Base-by-base conservation (phyloP, 768 basidiomycete species). In the Xerocomus spinulosus region DNA sequence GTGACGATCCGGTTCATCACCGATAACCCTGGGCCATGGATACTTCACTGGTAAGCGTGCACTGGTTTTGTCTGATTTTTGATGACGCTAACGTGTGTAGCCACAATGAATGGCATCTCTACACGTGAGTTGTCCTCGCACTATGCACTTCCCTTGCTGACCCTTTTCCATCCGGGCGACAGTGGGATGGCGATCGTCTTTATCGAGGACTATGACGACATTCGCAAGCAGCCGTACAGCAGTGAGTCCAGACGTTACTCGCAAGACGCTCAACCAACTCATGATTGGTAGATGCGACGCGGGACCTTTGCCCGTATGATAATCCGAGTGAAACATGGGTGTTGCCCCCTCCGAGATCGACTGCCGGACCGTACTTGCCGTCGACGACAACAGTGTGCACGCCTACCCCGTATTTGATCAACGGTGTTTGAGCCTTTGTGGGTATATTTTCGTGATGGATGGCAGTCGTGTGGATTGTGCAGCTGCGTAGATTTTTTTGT, bases 1-100 rank as follows among this genome's bases (percentile, higher is more conserved):
- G 72, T 73, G 25, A 70, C 70, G 6, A 59, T 80, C 21, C 69
- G 77, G 32, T 79, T 76, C 66, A 56, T 63, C 9, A 77, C 78
- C 2, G 76, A 81, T 51, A 80, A 80, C 59, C 74, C 79, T 1
- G 78, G 77, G 8, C 68, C 70, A 10, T 76, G 73, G 57, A 52
- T 55, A 42, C 49, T 46, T n/a, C 51, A 55, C 38, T 55, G 52
- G 58, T 56, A 42, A 30, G 56, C 13, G 9, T 18, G 15, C 36
- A 3, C 12, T 10, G n/a, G n/a, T n/a, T n/a, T n/a, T n/a, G n/a
- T n/a, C n/a, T n/a, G n/a, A n/a, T n/a, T n/a, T n/a, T n/a, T n/a
- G n/a, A n/a, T n/a, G n/a, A n/a, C n/a, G 17, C 18, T 59, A 6
- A 52, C 32, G 5, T 13, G 36, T n/a, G 25, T 49, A 55, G 56